Base-by-base conservation (phyloP, 129 eudicot genomes). In the Flaveria ramosissima region DNA sequence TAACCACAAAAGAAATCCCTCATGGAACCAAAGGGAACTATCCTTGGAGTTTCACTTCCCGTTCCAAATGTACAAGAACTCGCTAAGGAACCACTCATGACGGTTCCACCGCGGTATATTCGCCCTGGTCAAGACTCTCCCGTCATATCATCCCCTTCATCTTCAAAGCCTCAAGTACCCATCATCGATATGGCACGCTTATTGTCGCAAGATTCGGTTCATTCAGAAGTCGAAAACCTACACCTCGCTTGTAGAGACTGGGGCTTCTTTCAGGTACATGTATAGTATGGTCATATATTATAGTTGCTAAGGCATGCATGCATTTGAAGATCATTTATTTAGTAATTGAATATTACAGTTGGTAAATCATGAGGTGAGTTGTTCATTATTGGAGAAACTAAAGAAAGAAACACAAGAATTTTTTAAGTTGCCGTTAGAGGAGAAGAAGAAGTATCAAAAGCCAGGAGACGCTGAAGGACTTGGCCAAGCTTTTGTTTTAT, bases 381-480 rank as follows among this genome's bases (percentile, higher is more conserved):
- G 32, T 39, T 27, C 32, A 36, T 13, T 84, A 39, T 2, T 79
- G 6, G 84, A 84, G 72, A 84, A 41, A 71, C 11, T 68, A 39
- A 68, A 68, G 73, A 6, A 68, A 45, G 73, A 68, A 42, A 45
- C 73, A 68, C 10, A 36, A n/a, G 78, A 77, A 0, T 82, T 77
- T 41, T 77, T 82, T 77, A 72, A 64, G 48, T 14, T 82, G 48
- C 57, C 82, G 1, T n/a, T 72, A 46, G 82, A 80, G 19, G 85
- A 80, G 71, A 84, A 80, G 48, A 66, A 72, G 11, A 76, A 76
- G 66, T 83, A 7, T 66, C 93, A 85, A 72, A 41, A 16, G 48
- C 1, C 23, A 1, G 70, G 70, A 16, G 48, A 65, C 36, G 4
- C 8, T 32, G 70, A 36, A 65, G 70, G 70, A 16, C 36, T 15